phyloP scores from a whole-genome alignment of 352 stramenopile genomes.

The Globisporangium camurandrum region DNA sequence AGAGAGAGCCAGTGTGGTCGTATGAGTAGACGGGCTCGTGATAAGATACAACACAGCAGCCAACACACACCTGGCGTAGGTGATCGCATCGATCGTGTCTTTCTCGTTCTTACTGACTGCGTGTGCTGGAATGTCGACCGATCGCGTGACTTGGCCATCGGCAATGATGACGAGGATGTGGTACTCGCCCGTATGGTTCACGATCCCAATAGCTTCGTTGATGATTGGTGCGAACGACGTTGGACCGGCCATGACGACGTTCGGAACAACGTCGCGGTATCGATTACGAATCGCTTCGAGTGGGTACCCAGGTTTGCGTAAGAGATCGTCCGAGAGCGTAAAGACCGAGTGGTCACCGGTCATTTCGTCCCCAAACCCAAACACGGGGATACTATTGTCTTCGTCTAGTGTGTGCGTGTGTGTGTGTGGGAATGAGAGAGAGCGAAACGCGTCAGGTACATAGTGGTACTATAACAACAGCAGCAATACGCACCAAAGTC shows the following conservation, averaged over 20 bases:
- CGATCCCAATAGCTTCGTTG: slow-evolving; percentile 70
- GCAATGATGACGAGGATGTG: slow-evolving; percentile 88
- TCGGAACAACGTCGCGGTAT: slow-evolving; percentile 62
- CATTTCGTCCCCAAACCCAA: slow-evolving; percentile 77
- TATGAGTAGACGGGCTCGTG: too few species aligned
- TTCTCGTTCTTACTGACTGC: slow-evolving; percentile 81
- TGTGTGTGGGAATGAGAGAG: neutral
- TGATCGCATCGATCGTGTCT: slow-evolving; percentile 84
- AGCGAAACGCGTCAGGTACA: neutral
- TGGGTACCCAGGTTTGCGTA: slow-evolving; percentile 35
- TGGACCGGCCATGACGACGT: slow-evolving; percentile 73
- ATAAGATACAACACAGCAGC: neutral
- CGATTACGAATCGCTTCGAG: slow-evolving; percentile 57
- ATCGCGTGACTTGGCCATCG: slow-evolving; percentile 81
- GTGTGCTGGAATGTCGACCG: slow-evolving; percentile 66
- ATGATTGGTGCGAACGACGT: slow-evolving; percentile 86
- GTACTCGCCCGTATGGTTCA: slow-evolving; percentile 69
- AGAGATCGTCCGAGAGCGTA: slow-evolving; percentile 35
- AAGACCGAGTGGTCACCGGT: slow-evolving; percentile 78
- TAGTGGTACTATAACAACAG: too few species aligned
- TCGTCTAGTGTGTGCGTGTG: slow-evolving; percentile 39
- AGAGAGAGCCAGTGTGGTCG: too few species aligned
- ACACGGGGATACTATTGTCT: slow-evolving; percentile 79
- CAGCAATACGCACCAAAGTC: slow-evolving; percentile 49
- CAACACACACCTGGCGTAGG: slow-evolving; percentile 26